These are phyloP conservation scores for Cryoendolithus antarcticus DNA, from an alignment of 2,329 filamentous ascomycete genomes.

Conservation along the genomic window DNA sequence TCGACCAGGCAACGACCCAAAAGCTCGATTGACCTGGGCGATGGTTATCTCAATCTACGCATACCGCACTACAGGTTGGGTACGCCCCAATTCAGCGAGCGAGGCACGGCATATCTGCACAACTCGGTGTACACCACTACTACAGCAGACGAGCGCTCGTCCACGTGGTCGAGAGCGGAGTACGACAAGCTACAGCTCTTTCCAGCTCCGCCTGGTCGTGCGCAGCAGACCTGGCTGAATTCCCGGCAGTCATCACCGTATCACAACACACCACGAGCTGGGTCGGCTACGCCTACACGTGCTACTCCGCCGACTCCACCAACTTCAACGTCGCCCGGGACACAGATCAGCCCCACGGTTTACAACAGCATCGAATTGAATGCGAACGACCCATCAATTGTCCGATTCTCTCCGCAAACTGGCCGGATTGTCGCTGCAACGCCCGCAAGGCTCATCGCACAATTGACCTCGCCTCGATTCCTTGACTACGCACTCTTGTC, in stretches of 20 bases:
- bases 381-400: conserved; percentile 69
- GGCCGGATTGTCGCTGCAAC: conserved; percentile 79
- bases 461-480: conserved; percentile 92
- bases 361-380: conserved; percentile 72
- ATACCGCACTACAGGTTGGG: conserved; percentile 81
- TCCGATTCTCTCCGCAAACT: conserved; percentile 62
- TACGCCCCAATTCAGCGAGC: conserved; percentile 64
- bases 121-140: conserved; percentile 65
- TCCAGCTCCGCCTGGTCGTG: conserved; percentile 26
- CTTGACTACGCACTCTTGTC: conserved; percentile 94
- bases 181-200: conserved; percentile 26
- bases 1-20: conserved; percentile 12
- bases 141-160: conserved; percentile 54
- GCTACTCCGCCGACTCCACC: neutral
- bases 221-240: neutral
- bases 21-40: conserved; percentile 16
- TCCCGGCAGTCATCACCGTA: neutral
- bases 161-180: conserved; percentile 42
- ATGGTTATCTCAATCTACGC: conserved; percentile 16
- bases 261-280: neutral
- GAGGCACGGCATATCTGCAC: conserved; percentile 64
- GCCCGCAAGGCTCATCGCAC: conserved; percentile 78
- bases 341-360: conserved; percentile 32
- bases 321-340: neutral
- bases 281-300: no score